Base-by-base conservation (phyloP, 2,329 filamentous ascomycete genomes). In the Bipolaris gigantea region DNA sequence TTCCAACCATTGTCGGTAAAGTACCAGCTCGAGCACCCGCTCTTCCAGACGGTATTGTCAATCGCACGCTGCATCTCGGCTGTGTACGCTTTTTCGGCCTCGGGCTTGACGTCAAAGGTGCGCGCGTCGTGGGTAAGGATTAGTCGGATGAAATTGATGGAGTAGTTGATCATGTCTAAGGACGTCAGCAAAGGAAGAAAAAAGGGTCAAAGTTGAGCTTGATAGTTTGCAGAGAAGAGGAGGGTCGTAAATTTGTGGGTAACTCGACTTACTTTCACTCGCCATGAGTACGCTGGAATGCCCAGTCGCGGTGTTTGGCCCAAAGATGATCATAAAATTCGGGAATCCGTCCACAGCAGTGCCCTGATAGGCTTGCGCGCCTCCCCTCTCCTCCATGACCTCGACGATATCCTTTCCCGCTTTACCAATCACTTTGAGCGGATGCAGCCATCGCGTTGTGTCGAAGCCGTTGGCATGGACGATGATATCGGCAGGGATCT, bases 101-200 rank as follows among this genome's bases (percentile, higher is more conserved):
- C 97, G 96, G 74, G 92, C 86, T 65, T 83, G 78, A 65, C 90
- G 89, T 77, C 97, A 89, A 81, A 92, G 94, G 71, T 94, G 88
- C 70, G 94, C 92, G 55, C 94, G 90, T 64, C 88, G 89, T 93
- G 92, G 95, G 79, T 97, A 90, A 57, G 92, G 16, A 86, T 75
- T 2, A 81, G 80, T 61, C 78, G 79, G 59, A 88, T 80, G 58
- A 88, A 78, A 0, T 83, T 82, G 9, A 88, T 65, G 0, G 81
- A 79, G 65, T 83, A 86, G 55, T 85, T 83, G 59, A 86, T 75
- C 64, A 80, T 80, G 65, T 87, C 51, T 59, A 30, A n/a, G 6
- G 18, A n/a, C 10, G 10, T 30, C 10, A 30, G 27, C 2, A 30
- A 10, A 23, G 21, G 25, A 19, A 19, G 11, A 27, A 11, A 25